These are phyloP conservation scores for Cladosporium velox DNA, from an alignment of 2,329 filamentous ascomycete genomes.

Conservation along the genomic window DNA sequence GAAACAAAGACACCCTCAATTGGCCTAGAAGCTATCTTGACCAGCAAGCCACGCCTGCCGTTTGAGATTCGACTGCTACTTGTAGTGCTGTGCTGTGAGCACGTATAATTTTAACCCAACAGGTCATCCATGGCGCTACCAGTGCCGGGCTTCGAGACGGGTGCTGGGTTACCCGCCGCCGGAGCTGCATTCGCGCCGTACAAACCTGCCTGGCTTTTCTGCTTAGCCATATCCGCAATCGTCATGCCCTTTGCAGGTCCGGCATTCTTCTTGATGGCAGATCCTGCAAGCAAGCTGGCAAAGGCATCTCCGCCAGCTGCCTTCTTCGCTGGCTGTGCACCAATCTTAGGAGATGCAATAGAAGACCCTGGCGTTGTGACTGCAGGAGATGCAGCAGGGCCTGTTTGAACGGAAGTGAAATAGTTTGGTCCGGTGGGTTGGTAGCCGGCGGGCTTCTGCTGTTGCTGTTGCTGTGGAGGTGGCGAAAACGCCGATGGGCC, in stretches of 20 bases:
- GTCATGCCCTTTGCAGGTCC: slow-evolving; percentile 68
- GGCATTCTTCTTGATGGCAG: slow-evolving; percentile 56
- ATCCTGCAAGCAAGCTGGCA: slow-evolving; percentile 74
- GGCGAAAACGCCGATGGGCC: slow-evolving; percentile 39
- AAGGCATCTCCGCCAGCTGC: slow-evolving; percentile 77
- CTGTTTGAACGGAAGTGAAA: slow-evolving; percentile 73
- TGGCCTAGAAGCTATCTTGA: not conserved
- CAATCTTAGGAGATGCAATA: slow-evolving; percentile 41
- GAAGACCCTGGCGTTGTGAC: slow-evolving; percentile 45
- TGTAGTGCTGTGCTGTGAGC: not conserved
- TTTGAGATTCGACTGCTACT: not conserved
- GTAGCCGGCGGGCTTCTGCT: slow-evolving; percentile 63
- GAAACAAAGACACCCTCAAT: not conserved
- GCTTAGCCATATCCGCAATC: slow-evolving; percentile 93
- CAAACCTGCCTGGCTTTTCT: slow-evolving; percentile 91
- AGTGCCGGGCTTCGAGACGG: slow-evolving; percentile 30
- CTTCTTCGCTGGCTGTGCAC: slow-evolving; percentile 44
- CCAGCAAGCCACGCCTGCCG: not conserved
- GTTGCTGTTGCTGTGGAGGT: slow-evolving; percentile 44
- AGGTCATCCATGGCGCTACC: slow-evolving; percentile 45
- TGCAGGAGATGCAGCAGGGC: slow-evolving; percentile 37
- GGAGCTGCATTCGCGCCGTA: slow-evolving; percentile 71
- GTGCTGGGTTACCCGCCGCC: slow-evolving; percentile 23
- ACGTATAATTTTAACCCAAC: slow-evolving; percentile 42
- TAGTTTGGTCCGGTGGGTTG: slow-evolving; percentile 88